Base-by-base conservation (phyloP, 2,329 filamentous ascomycete species). In the Ilyonectria robusta region DNA sequence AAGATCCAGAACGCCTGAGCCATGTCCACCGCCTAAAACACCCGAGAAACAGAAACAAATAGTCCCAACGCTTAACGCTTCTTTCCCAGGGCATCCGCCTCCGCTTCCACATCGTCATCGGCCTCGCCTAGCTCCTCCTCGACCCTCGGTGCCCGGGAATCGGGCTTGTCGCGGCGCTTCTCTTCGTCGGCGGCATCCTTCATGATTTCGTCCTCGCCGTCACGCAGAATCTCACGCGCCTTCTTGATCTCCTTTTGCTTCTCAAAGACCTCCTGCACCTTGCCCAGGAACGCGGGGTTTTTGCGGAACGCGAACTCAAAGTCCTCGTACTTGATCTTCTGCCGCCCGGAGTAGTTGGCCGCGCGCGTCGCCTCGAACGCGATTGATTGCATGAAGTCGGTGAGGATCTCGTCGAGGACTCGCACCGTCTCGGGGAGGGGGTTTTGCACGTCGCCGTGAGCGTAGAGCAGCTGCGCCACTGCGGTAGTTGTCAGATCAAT, bases 251-350 rank as follows among this genome's bases (percentile, higher is more conserved):
- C 91, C 78, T 91, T 91, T 74, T 97, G 94, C 86, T 95, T 95
- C 81, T 94, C 92, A 72, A 97, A 88, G 77, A 97, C 89, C 83
- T 97, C 94, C 78, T 94, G 91, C 61, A 98, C 94, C 76, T 95
- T 91, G 55, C 96, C 96, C 48, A 98, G 85, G 79, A 97, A 97
- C 66, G 89, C 86, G 9, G 93, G 91, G 77, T 98, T 97, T 70
- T 93, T 90, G 35, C 96, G 89, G 73, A 98, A 89, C 44, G 94
- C 94, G 81, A 97, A 99, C 77, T 97, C 94, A 83, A 99, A 97
- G 81, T 99, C 96, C 77, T 98, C 95, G 76, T 97, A 93, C 81
- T 99, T 99, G 83, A 99, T 94, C 83, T 99, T 99, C 76, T 97
- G 94, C 2, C 96, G 93, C 0, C 94, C 92, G 2, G 93, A 91